These are phyloP conservation scores for Phoma sp. DNA, from an alignment of 2,329 filamentous ascomycete genomes.

Conservation along the genomic window DNA sequence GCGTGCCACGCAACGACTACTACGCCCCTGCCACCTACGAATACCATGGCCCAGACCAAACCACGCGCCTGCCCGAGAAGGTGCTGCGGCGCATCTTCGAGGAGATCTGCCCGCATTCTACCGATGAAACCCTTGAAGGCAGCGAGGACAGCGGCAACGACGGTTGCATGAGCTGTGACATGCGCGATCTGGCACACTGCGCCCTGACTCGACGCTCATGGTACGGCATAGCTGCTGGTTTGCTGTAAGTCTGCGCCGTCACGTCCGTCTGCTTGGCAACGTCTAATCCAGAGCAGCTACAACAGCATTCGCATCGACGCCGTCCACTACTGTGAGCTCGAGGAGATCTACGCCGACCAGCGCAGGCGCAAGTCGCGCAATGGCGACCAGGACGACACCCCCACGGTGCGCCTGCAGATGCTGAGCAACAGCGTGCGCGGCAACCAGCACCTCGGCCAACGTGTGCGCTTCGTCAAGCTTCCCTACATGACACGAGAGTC, in stretches of 20 bases:
- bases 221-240: slow-evolving; percentile 62
- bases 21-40: slow-evolving; percentile 33
- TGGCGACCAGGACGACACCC: slow-evolving; percentile 79
- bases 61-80: slow-evolving; percentile 64
- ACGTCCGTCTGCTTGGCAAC: neutral
- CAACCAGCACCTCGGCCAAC: slow-evolving; percentile 70
- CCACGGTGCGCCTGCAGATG: slow-evolving; percentile 75
- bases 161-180: slow-evolving; percentile 91
- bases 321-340: slow-evolving; percentile 91
- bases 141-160: slow-evolving; percentile 81
- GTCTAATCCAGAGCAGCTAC: slow-evolving; percentile 63
- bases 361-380: slow-evolving; percentile 65
- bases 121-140: slow-evolving; percentile 73
- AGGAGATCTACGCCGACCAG: slow-evolving; percentile 78
- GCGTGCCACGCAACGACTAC: slow-evolving; percentile 37
- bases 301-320: slow-evolving; percentile 90
- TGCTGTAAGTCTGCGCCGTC: slow-evolving; percentile 64
- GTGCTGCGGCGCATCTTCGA: slow-evolving; percentile 79
- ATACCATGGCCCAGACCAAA: slow-evolving; percentile 52
- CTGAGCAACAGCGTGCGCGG: slow-evolving; percentile 84
- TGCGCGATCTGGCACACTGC: slow-evolving; percentile 85
- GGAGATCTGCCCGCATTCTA: slow-evolving; percentile 81
- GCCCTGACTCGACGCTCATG: slow-evolving; percentile 76
- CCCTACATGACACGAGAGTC: slow-evolving; percentile 95
- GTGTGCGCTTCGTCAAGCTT: slow-evolving; percentile 81